Conservation (phyloP, 176 grass and related monocot species). For the Eleusine indica region DNA sequence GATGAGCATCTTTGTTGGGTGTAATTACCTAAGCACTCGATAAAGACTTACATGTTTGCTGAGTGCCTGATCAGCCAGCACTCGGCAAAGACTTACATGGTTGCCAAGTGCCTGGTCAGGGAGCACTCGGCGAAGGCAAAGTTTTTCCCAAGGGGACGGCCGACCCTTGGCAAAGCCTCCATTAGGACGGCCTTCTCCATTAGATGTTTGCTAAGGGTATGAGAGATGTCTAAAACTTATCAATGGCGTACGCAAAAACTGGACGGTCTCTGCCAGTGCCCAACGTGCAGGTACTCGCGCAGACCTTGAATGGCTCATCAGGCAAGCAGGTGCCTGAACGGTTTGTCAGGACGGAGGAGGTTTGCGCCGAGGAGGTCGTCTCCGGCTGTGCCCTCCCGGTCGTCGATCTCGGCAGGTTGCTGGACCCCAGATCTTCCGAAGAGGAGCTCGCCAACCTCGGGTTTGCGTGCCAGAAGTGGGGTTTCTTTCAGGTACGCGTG, state of each 20-base stretch:
- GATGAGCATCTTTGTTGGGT: too few relatives aligned
- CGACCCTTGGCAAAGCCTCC: too few relatives aligned
- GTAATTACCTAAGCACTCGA: too few relatives aligned
- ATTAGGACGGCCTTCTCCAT: too few relatives aligned
- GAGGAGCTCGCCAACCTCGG: constrained; percentile 40
- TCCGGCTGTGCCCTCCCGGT: constrained; percentile 28
- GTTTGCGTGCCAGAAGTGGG: constrained; percentile 44
- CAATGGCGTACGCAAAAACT: constrained; percentile 13
- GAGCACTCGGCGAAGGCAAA: too few relatives aligned
- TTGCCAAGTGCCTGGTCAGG: too few relatives aligned
- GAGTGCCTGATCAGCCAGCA: too few relatives aligned
- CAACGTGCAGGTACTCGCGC: constrained; percentile 55
- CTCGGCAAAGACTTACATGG: too few relatives aligned
- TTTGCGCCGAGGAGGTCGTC: constrained; percentile 21
- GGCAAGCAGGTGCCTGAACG: constrained; percentile 31
- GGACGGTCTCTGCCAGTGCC: constrained; percentile 40
- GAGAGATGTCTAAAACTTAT: too few relatives aligned
- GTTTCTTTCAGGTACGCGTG: constrained; percentile 64
- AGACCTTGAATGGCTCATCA: constrained; percentile 6
- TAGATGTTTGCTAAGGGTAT: too few relatives aligned
- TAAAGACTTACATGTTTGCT: too few relatives aligned
- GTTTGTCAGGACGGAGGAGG: constrained; percentile 37
- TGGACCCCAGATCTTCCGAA: constrained; percentile 29
- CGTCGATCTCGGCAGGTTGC: constrained; percentile 45
- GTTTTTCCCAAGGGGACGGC: too few relatives aligned